phyloP scores from a whole-genome alignment of 2,329 filamentous ascomycete genomes.

The Monosporascus sp. region DNA sequence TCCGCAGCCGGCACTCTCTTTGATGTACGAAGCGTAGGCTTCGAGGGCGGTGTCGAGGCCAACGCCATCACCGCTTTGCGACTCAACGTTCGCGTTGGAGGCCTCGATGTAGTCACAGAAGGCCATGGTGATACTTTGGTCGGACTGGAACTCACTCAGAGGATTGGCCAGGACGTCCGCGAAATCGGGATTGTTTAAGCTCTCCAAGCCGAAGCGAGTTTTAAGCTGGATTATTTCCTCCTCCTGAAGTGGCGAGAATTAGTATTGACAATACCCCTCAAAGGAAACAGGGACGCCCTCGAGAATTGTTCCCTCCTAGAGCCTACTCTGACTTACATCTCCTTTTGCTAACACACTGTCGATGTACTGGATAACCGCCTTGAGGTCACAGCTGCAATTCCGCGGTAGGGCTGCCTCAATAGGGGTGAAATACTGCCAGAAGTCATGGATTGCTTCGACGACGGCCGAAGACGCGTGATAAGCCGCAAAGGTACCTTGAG shows the following conservation, averaged over 20 bases:
- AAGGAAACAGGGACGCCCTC: too few species aligned
- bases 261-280: too few species aligned
- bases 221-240: conserved; percentile 33
- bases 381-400: conserved; percentile 43
- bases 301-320: too few species aligned
- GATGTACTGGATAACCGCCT: conserved; percentile 40
- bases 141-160: conserved; percentile 33
- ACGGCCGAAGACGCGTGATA: conserved; percentile 46
- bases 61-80: conserved; percentile 27
- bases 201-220: conserved; percentile 33
- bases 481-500: conserved; percentile 34
- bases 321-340: conserved; percentile 9
- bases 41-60: conserved; percentile 34
- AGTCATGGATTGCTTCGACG: conserved; percentile 39
- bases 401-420: conserved; percentile 40
- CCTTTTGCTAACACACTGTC: conserved; percentile 35
- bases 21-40: conserved; percentile 38
- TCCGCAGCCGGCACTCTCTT: conserved; percentile 27
- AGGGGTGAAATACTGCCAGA: conserved; percentile 45
- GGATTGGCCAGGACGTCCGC: conserved; percentile 38
- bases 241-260: conserved; percentile 1
- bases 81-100: conserved; percentile 3
- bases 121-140: conserved; percentile 25
- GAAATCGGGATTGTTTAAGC: conserved; percentile 30
- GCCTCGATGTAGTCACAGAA: conserved; percentile 33